These are phyloP conservation scores for Quercus phellos DNA, from an alignment of 331 rosid species.

Conservation along the genomic window DNA sequence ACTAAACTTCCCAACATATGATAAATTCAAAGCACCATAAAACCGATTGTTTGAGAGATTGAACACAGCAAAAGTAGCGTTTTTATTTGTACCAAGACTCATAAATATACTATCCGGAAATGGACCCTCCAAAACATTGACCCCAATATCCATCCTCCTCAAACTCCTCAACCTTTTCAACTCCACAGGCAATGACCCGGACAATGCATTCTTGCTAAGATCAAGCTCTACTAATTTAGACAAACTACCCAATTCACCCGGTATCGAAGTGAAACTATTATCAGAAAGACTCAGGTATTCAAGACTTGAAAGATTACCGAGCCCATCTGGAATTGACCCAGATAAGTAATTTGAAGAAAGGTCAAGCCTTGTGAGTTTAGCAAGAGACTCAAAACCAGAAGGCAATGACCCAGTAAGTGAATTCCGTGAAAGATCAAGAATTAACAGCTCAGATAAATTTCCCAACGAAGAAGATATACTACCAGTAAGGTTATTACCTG, in stretches of 20 bases:
- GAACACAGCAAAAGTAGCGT: background rate
- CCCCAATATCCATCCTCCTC: constrained; percentile 30
- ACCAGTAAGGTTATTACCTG: constrained; percentile 67
- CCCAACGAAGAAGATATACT: constrained; percentile 52
- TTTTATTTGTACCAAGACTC: constrained; percentile 8
- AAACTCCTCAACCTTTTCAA: constrained; percentile 32
- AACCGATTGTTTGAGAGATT: constrained; percentile 33
- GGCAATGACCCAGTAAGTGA: constrained; percentile 61
- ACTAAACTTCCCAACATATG: constrained; percentile 18
- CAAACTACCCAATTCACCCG: constrained; percentile 45
- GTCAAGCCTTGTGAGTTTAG: constrained; percentile 56
- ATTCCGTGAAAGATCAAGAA: constrained; percentile 66
- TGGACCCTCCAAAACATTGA: constrained; percentile 39
- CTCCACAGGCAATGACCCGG: constrained; percentile 45
- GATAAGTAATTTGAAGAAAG: constrained; percentile 65
- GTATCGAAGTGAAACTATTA: constrained; percentile 50
- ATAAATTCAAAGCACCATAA: constrained; percentile 30
- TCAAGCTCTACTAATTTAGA: constrained; percentile 51
- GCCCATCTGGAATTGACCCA: constrained; percentile 54
- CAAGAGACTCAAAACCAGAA: constrained; percentile 40
- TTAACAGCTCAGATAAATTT: constrained; percentile 29
- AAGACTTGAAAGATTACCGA: constrained; percentile 48
- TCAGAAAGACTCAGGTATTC: constrained; percentile 49
- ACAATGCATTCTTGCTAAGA: constrained; percentile 59
- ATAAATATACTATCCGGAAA: constrained; percentile 36